phyloP scores from a whole-genome alignment of 164 flowering plant genomes.

The Sextonia rubra region DNA sequence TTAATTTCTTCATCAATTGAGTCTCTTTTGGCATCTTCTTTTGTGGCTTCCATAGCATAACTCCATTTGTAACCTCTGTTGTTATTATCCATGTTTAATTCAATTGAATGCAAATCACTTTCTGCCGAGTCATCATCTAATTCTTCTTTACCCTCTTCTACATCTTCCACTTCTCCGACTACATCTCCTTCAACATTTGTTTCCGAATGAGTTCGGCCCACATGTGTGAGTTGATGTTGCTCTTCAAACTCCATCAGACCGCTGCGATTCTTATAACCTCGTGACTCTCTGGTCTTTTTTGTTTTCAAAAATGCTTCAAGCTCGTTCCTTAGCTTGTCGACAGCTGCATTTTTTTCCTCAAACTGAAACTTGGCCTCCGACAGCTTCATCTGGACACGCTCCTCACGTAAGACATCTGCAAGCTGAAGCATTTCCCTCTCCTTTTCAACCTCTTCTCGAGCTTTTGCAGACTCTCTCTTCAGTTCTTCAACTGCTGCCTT shows the following conservation, averaged over 20 bases:
- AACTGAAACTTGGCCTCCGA: conserved; percentile 77
- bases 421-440: conserved; percentile 88
- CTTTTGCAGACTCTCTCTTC: conserved; percentile 55
- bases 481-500: conserved; percentile 56
- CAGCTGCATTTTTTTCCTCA: conserved; percentile 81
- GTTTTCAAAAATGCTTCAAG: conserved; percentile 50
- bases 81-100: conserved; percentile 55
- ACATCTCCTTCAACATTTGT: conserved; percentile 26
- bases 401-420: conserved; percentile 75
- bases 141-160: conserved; percentile 20
- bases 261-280: conserved; percentile 17
- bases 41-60: conserved; percentile 22
- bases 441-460: conserved; percentile 65
- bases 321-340: conserved; percentile 60
- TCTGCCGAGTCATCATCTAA: conserved; percentile 43
- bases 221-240: conserved; percentile 6
- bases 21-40: conserved; percentile 27
- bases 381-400: conserved; percentile 78
- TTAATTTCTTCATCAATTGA: conserved; percentile 35
- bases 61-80: conserved; percentile 50
- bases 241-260: conserved; percentile 23
- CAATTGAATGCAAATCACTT: conserved; percentile 81
- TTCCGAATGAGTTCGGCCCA: conserved; percentile 22
- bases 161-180: conserved; percentile 35
- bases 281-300: conserved; percentile 37